Evolutionary conservation across 2,329 filamentous ascomycete species (phyloP), one percentile per base, ranked within the genome.

Genomic region (Aschersonia sp.): DNA sequence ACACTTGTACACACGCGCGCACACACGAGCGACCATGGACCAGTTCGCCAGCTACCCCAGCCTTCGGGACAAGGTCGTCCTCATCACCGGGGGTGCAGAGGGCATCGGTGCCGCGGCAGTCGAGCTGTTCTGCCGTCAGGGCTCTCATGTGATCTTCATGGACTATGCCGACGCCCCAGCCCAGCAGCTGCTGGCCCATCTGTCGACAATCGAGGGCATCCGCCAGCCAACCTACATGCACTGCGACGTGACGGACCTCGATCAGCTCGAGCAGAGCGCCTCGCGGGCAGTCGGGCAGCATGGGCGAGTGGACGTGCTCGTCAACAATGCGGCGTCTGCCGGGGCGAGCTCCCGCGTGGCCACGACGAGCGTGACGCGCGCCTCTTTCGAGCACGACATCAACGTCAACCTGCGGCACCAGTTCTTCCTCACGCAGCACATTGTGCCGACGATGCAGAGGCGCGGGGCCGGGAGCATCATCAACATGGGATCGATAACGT

Each of bases 301-400:
- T 35, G 53, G 53, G 0, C 46, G 31, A 56, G 74, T 94, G 57
- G 84, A 94, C 63, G 84, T 92, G 53, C 67, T 94, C 46, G 69
- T 94, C 68, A 92, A 94, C 71, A 94, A 92, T 62, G 87, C 88
- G 20, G 87, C 85, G 0, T 52, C 51, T 0, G 54, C 51, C 4
- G 53, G 52, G 20, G 52, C 52, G 29, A 47, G 44, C 12, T 53
- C 60, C 30, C 54, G 61, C 28, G 57, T 54, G 0, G 46, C 55
- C 2, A 69, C 64, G 1, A 47, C 53, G 9, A 48, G 61, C 0
- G 62, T 72, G 5, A 71, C 69, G 3, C 53, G 63, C 0, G 65
- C 65, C 50, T 59, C 59, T 3, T 74, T 66, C 60, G 67, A 72
- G 9, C 45, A 52, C 5, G 67, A 68, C 51, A 53, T 77, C 40